Conservation (phyloP, 108 stramenopile species). For the Nitzschia sp. region DNA sequence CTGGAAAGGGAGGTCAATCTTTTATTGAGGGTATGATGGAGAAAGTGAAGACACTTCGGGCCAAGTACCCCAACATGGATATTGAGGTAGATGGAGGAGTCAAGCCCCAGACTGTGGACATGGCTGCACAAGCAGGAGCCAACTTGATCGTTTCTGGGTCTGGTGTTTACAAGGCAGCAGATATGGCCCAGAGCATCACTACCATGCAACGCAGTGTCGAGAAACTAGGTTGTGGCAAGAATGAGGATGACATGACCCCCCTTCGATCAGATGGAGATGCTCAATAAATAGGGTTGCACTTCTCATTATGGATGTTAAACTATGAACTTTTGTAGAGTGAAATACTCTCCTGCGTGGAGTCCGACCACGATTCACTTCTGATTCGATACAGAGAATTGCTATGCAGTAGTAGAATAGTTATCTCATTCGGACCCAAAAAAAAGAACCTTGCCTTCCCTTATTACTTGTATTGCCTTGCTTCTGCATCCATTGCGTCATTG, state of each 20-base stretch:
- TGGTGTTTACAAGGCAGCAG: constrained; percentile 71
- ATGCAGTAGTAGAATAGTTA: too few relatives aligned
- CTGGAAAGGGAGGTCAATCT: constrained; percentile 85
- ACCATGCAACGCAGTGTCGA: constrained; percentile 53
- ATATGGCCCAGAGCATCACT: constrained; percentile 47
- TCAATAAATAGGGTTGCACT: too few relatives aligned
- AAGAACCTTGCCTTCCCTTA: too few relatives aligned
- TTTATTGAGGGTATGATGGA: constrained; percentile 88
- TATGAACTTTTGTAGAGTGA: too few relatives aligned
- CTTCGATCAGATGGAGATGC: constrained; percentile 35
- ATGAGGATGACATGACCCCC: constrained; percentile 41
- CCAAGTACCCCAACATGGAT: constrained; percentile 64
- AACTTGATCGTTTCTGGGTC: constrained; percentile 85
- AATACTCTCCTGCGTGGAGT: too few relatives aligned
- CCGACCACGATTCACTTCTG: too few relatives aligned
- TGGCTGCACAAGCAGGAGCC: constrained; percentile 84
- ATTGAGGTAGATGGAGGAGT: constrained; percentile 95
- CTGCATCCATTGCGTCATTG: too few relatives aligned
- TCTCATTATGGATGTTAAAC: too few relatives aligned
- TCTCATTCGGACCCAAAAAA: too few relatives aligned
- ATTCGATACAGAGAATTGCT: too few relatives aligned
- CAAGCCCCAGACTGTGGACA: constrained; percentile 73
- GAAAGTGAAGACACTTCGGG: constrained; percentile 74
- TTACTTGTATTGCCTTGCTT: too few relatives aligned
- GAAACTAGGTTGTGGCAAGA: constrained; percentile 52